Conservation (phyloP, 1,284 basidiomycete genomes). For the Puccinia horiana region DNA sequence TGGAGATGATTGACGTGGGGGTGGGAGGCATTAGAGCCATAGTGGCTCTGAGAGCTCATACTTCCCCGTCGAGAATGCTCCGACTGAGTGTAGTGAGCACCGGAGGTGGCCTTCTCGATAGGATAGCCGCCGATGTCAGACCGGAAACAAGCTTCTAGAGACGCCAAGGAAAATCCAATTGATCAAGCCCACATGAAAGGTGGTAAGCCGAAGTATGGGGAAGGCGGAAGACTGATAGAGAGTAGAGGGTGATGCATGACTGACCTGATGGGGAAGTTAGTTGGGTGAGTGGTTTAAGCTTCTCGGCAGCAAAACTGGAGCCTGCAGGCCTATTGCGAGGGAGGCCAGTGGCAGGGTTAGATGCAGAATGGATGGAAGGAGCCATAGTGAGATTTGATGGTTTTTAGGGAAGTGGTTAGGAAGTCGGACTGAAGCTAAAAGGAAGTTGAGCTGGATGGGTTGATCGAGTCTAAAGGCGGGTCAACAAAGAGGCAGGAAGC, state of each 20-base stretch:
- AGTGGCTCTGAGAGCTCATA: slow-evolving; percentile 33
- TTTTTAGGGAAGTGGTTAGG: background rate
- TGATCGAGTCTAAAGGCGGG: background rate
- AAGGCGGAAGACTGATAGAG: background rate
- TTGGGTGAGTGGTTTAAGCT: slow-evolving; percentile 45
- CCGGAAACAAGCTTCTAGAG: background rate
- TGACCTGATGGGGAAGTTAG: slow-evolving; percentile 25
- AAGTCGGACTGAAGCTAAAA: background rate
- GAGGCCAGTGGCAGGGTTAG: background rate
- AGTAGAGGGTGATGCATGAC: background rate
- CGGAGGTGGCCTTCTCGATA: background rate
- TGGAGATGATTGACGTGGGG: background rate
- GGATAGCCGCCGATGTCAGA: background rate
- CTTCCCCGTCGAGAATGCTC: slow-evolving; percentile 42
- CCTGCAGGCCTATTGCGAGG: background rate
- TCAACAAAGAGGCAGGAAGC: background rate
- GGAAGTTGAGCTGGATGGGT: background rate
- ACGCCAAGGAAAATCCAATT: background rate
- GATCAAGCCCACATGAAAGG: background rate
- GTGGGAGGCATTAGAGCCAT: background rate
- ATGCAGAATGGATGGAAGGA: background rate
- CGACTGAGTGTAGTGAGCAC: slow-evolving; percentile 24
- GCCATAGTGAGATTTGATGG: background rate
- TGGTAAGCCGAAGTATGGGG: background rate
- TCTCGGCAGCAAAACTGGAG: slow-evolving; percentile 23